Percentiles rank a stretch among this genome's conserved stretches.
Evolutionary conservation across 164 flowering plant species (phyloP).

Genomic region (Liriodendron chinense): DNA sequence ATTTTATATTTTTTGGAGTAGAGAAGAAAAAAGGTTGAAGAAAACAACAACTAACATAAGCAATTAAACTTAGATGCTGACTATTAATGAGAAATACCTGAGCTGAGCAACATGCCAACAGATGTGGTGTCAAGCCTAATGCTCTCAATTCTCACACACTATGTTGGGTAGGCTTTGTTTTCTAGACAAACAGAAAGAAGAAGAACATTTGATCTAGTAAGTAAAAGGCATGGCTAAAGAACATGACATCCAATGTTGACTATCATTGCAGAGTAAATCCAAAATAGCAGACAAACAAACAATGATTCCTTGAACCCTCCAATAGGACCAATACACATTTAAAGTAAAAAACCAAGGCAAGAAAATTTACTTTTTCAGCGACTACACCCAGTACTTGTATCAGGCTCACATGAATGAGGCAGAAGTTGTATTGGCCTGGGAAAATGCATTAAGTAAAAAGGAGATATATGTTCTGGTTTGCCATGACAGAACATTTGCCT

Average conservation of each 20-base stretch:
- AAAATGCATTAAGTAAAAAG: slow-evolving; percentile 1
- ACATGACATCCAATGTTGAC: neutral
- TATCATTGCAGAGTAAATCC: neutral
- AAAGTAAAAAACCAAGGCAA: slow-evolving; percentile 5
- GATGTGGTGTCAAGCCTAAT: slow-evolving; percentile 88
- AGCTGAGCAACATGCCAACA: slow-evolving; percentile 90
- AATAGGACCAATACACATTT: neutral
- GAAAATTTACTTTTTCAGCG: slow-evolving; percentile 80
- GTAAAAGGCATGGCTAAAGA: neutral
- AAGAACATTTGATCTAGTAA: neutral
- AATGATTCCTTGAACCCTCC: neutral
- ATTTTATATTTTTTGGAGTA: neutral
- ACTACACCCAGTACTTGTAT: slow-evolving; percentile 91
- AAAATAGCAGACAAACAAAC: neutral
- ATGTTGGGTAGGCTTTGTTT: slow-evolving; percentile 98
- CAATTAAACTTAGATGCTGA: neutral
- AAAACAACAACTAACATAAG: neutral
- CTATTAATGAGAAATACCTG: slow-evolving; percentile 44
- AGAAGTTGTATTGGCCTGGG: slow-evolving; percentile 81
- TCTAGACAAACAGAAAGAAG: slow-evolving; percentile 35
- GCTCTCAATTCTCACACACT: slow-evolving; percentile 95
- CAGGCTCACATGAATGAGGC: slow-evolving; percentile 94
- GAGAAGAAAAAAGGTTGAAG: neutral
- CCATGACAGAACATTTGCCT: no score
- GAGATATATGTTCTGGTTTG: no score